Conservation (phyloP, 179 eudicot genomes). For the Sideroxylon spinosum region DNA sequence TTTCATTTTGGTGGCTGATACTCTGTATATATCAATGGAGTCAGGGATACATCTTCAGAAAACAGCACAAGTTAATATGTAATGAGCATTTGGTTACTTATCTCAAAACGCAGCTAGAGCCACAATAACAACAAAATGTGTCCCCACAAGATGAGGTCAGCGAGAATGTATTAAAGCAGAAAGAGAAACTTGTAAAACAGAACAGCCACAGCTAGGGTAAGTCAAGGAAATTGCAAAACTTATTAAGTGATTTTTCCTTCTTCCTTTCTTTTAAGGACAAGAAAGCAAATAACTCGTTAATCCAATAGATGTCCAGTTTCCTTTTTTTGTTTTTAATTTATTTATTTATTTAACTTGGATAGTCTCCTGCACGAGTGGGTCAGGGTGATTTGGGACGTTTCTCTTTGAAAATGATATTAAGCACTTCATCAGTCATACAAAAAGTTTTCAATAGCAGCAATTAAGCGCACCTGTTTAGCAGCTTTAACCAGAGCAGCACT, state of each 20-base stretch:
- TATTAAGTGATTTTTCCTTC: background rate
- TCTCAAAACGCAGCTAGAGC: background rate
- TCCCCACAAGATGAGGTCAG: too few relatives aligned
- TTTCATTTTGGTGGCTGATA: background rate
- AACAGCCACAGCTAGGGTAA: background rate
- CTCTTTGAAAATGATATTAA: background rate
- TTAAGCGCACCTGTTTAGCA: slow-evolving; percentile 63
- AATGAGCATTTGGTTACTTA: background rate
- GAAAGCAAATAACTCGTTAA: background rate
- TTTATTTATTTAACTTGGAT: too few relatives aligned
- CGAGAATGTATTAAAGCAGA: too few relatives aligned
- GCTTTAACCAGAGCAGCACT: slow-evolving; percentile 81
- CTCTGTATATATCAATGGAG: background rate
- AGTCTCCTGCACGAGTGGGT: too few relatives aligned
- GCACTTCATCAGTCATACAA: background rate
- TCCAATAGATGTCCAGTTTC: too few relatives aligned
- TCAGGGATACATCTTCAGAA: background rate
- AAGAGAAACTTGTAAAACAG: too few relatives aligned
- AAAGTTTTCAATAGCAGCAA: background rate
- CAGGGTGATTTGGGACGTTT: too few relatives aligned
- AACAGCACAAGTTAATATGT: background rate
- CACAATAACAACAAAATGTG: background rate
- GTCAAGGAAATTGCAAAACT: too few relatives aligned
- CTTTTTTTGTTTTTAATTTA: too few relatives aligned
- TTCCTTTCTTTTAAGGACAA: background rate